These are phyloP conservation scores for Mesembryanthemum crystallinum DNA, from an alignment of 148 eudicot species.

Conservation along the genomic window DNA sequence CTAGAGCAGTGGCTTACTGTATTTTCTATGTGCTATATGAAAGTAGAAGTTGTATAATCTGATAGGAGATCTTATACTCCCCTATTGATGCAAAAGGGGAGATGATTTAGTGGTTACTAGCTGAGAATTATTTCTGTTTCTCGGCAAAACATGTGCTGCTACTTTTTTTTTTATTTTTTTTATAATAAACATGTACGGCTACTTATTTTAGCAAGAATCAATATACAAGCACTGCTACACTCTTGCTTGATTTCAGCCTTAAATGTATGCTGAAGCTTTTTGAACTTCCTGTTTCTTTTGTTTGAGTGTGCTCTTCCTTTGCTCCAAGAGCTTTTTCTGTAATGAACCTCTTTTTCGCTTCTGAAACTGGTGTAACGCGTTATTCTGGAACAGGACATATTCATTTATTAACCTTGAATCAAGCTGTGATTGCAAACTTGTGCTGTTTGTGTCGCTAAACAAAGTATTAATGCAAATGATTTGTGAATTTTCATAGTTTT, in stretches of 20 bases:
- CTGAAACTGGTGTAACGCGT: no score
- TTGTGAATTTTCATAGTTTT: no score
- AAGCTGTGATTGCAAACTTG: no score
- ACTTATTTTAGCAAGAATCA: slow-evolving; percentile 9
- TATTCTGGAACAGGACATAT: no score
- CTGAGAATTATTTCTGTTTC: slow-evolving; percentile 6
- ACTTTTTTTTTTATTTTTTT: no score
- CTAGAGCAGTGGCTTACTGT: slow-evolving; percentile 4
- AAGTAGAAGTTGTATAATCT: slow-evolving; percentile 13
- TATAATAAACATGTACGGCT: not conserved
- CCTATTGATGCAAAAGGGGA: slow-evolving; percentile 2
- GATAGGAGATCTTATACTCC: slow-evolving; percentile 3
- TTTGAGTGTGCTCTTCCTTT: not conserved
- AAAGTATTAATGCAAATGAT: no score
- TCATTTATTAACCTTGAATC: no score
- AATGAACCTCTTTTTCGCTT: no score
- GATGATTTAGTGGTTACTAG: not conserved
- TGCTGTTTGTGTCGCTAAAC: no score
- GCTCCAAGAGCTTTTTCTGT: not conserved
- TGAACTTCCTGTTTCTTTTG: not conserved
- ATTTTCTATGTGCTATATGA: slow-evolving; percentile 23
- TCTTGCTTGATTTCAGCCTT: no score
- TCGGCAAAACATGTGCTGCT: slow-evolving; percentile 2
- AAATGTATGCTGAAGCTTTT: no score
- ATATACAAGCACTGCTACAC: slow-evolving; percentile 4